Conservation (phyloP, 1,284 basidiomycete genomes). For the Ceratobasidium sp. region DNA sequence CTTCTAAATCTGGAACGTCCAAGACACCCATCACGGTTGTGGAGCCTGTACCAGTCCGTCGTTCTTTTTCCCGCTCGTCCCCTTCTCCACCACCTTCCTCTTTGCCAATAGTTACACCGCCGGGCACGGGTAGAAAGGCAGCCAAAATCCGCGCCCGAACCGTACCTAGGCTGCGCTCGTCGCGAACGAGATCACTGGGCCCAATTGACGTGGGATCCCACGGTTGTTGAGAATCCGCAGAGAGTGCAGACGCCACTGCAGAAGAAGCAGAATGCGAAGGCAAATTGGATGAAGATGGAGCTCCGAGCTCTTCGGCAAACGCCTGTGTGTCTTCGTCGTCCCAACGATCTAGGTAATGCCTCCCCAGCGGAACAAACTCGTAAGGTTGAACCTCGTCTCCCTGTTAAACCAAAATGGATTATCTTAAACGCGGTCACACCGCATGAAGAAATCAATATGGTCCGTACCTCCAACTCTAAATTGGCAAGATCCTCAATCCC, state of each 20-base stretch:
- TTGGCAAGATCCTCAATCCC: slow-evolving; percentile 50
- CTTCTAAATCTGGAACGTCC: slow-evolving; percentile 47
- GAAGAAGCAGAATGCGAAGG: slow-evolving; percentile 12
- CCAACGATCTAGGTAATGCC: slow-evolving; percentile 50
- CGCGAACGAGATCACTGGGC: slow-evolving; percentile 33
- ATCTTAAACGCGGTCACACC: neutral
- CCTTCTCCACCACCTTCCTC: slow-evolving; percentile 41
- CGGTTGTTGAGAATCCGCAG: slow-evolving; percentile 29
- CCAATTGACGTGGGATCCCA: slow-evolving; percentile 36
- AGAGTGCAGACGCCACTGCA: slow-evolving; percentile 16
- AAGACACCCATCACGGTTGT: slow-evolving; percentile 24
- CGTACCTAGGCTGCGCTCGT: slow-evolving; percentile 32
- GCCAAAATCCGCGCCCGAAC: slow-evolving; percentile 38
- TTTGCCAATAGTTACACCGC: slow-evolving; percentile 27
- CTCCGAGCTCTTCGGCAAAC: slow-evolving; percentile 42
- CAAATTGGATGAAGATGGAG: slow-evolving; percentile 30
- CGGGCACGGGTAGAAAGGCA: slow-evolving; percentile 30
- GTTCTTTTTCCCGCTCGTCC: slow-evolving; percentile 35
- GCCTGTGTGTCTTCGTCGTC: slow-evolving; percentile 48
- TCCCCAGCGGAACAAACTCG: slow-evolving; percentile 45
- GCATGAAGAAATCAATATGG: neutral
- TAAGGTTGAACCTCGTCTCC: slow-evolving; percentile 48
- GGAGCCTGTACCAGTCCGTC: slow-evolving; percentile 18
- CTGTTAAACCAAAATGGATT: slow-evolving; percentile 27
- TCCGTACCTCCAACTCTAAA: slow-evolving; percentile 47